Base-by-base conservation (phyloP, 148 eudicot genomes). In the Spergularia bocconei region DNA sequence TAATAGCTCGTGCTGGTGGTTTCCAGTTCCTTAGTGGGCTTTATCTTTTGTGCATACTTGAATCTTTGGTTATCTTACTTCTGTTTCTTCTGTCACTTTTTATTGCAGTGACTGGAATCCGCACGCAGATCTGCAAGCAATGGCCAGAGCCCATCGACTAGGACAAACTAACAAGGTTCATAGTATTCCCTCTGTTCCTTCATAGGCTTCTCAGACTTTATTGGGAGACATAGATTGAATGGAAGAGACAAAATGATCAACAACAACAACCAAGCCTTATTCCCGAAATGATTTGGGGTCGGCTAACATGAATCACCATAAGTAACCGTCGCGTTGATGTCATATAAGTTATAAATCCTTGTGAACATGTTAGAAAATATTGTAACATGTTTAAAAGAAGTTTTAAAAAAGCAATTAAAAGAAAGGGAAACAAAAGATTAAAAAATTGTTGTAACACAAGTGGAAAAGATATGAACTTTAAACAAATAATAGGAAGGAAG, bases 121-220 rank as follows among this genome's bases (percentile, higher is more conserved):
- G 7, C 99, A 92, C 84, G 99, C 98, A 58, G 99, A 96, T 86
- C 82, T 96, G 68, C 99, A 96, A 84, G 99, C 99, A 53, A 92
- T 96, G 99, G 98, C 99, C 55, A 89, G 99, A 85, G 99, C 99
- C 62, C 99, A 96, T 81, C 86, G 98, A 15, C 94, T 96, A 70
- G 99, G 99, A 61, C 99, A 96, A 82, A 92, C 91, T 51, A 96
- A 92, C 74, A 96, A 92, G 97, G 99, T 90, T 78, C 57, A 81
- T 36, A 69, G 41, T 12, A 50, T 17, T 25, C 55, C 55, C 29
- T 47, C 70, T 33, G 67, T 13, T n/a, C 19, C 69, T 21, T 65
- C 23, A 39, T 39, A 16, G 41, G 55, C 53, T 47, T 67, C 25
- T 47, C 44, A 6, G 10, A 20, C 52, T 67, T 66, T 12, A 33